Evolutionary conservation across 164 flowering plant genomes (phyloP), one percentile per base, ranked within the genome.

Genomic region (Platanus orientalis): DNA sequence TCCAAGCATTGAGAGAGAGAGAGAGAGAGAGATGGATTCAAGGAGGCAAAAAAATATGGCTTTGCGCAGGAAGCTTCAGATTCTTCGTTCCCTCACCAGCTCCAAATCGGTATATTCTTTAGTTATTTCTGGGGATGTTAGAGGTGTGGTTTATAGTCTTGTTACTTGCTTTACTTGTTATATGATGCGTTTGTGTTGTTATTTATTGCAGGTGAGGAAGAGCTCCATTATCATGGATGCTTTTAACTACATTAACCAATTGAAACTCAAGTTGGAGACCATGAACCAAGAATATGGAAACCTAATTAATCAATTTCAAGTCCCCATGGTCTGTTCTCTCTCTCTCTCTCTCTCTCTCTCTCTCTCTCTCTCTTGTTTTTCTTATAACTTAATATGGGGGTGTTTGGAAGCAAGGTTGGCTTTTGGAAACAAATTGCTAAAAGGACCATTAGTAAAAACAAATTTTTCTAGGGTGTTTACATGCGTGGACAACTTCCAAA

Each of bases 261-360:
- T 85, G 68, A 76, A 69, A 54, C 73, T 73, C 65, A 70, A 71
- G 64, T 25, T 83, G 30, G 80, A 81, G 28, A 75, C 77, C 14
- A 54, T 79, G 62, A 62, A 62, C 64, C 76, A 70, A 68, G 78
- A 77, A 29, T 80, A 67, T 62, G 61, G 36, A 9, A 55, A 63
- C 67, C 55, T 74, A 21, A 36, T 73, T 39, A 74, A 70, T 14
- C 75, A 71, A 29, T 40, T 68, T 48, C 73, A 73, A 52, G 64
- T 73, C 16, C 69, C 59, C 28, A 48, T 54, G 65, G 71, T 71
- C 36, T 13, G 19, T 19, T 45, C n/a, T 2, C 49, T 44, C 49
- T 1, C 54, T 50, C 47, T 42, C 45, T 47, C 62, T 58, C 57
- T 60, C 60, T 57, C 54, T 63, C 76, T 64, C 58, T 60, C 54